Conservation (phyloP, 768 basidiomycete genomes). For the Scleroderma bovista region DNA sequence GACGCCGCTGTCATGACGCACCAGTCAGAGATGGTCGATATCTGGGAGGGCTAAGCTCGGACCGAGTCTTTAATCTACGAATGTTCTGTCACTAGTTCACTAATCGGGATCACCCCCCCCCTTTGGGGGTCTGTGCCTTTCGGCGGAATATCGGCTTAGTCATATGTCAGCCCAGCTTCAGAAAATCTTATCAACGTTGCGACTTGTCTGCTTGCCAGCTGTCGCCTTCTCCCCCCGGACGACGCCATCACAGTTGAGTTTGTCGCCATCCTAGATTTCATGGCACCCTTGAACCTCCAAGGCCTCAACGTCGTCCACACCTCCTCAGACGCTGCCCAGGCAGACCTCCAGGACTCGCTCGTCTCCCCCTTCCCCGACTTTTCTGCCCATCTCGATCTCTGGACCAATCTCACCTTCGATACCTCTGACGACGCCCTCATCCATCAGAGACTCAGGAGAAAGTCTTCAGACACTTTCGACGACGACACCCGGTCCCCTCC, state of each 20-base stretch:
- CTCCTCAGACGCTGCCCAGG: slow-evolving; percentile 29
- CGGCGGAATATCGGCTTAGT: slow-evolving; percentile 4
- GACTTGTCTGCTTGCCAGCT: slow-evolving; percentile 9
- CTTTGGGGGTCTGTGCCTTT: neutral
- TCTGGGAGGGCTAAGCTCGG: slow-evolving; percentile 27
- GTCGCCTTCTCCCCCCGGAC: slow-evolving; percentile 7
- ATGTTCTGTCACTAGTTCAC: no score
- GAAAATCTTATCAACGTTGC: slow-evolving; percentile 11
- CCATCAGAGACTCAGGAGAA: slow-evolving; percentile 29
- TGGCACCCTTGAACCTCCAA: slow-evolving; percentile 63
- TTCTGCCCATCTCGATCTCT: slow-evolving; percentile 71
- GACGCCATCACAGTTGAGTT: neutral
- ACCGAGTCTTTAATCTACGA: neutral
- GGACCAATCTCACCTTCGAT: slow-evolving; percentile 79
- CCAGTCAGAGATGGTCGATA: slow-evolving; percentile 67
- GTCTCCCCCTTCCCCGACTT: slow-evolving; percentile 67
- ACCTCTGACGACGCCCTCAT: slow-evolving; percentile 58
- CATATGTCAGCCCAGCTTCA: slow-evolving; percentile 2
- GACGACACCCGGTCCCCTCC: slow-evolving; percentile 27
- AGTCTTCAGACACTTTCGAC: slow-evolving; percentile 33
- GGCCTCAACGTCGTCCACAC: slow-evolving; percentile 79
- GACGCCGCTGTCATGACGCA: slow-evolving; percentile 86
- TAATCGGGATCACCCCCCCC: no score
- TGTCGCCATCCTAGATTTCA: slow-evolving; percentile 18
- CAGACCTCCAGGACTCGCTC: slow-evolving; percentile 52